Percentiles rank a stretch among this genome's conserved stretches.
Evolutionary conservation across 2,329 filamentous ascomycete genomes (phyloP).

Genomic region (Cryphonectria nitschkei): DNA sequence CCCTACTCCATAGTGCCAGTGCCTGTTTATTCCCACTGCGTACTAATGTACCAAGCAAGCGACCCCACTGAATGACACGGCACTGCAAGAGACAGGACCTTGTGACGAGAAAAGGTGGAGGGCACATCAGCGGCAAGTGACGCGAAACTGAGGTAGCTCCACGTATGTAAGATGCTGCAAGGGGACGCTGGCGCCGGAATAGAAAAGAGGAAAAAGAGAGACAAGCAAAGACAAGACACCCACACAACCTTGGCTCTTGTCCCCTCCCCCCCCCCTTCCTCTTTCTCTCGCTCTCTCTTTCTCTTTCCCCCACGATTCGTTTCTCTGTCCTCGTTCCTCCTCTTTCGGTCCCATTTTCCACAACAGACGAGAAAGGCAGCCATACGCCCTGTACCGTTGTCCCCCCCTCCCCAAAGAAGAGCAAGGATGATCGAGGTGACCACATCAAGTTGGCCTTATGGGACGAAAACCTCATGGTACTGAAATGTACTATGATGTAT

Average conservation of each 20-base stretch:
- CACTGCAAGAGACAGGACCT: background rate
- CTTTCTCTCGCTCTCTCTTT: background rate
- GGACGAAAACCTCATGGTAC: background rate
- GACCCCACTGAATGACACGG: background rate
- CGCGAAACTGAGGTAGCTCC: constrained; percentile 14
- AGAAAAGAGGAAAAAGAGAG: background rate
- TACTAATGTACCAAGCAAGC: constrained; percentile 2
- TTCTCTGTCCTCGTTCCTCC: background rate
- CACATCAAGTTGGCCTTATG: too few species aligned
- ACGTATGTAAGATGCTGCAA: background rate
- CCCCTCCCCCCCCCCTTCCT: too few species aligned
- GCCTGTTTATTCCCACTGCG: background rate
- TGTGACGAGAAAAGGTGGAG: background rate
- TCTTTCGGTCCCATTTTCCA: background rate
- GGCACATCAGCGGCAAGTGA: constrained; percentile 19
- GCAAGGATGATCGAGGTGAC: too few species aligned
- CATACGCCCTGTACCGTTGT: too few species aligned
- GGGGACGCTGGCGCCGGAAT: background rate
- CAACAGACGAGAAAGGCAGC: too few species aligned
- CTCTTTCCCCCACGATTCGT: too few species aligned
- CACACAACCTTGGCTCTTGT: background rate
- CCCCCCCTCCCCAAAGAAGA: too few species aligned
- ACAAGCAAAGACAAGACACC: background rate
- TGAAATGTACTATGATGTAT: background rate
- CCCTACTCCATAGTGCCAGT: background rate